A percentile compares a stretch with the other conserved stretches of the same genome.
These are phyloP conservation scores for Podospora australis DNA, from an alignment of 495 filamentous ascomycete species.

Conservation along the genomic window DNA sequence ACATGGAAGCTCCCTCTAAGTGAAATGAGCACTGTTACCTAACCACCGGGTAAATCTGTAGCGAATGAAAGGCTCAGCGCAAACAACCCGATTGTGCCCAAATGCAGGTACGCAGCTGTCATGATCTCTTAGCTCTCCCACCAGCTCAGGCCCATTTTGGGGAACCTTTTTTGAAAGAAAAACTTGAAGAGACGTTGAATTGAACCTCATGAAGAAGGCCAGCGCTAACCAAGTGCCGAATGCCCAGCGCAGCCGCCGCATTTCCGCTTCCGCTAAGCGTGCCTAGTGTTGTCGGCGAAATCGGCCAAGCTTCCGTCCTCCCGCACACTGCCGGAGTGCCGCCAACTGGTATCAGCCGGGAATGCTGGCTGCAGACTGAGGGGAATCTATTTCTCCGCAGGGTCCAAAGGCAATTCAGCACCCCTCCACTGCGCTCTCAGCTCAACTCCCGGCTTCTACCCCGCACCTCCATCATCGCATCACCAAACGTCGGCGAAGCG, in stretches of 20 bases:
- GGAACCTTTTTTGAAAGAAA: too few relatives aligned
- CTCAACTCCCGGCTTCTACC: conserved; percentile 1
- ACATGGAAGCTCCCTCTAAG: too few relatives aligned
- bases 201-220: too few relatives aligned
- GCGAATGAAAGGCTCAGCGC: too few relatives aligned
- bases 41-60: too few relatives aligned
- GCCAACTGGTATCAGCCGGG: conserved; percentile 5
- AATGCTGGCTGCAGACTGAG: background rate
- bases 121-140: too few relatives aligned
- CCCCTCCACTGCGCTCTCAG: background rate
- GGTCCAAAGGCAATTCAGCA: too few relatives aligned
- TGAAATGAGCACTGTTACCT: too few relatives aligned
- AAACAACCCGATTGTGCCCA: background rate
- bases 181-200: too few relatives aligned
- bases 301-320: background rate
- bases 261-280: too few relatives aligned
- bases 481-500: too few relatives aligned
- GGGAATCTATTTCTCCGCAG: conserved; percentile 12
- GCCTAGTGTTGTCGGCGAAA: conserved; percentile 1
- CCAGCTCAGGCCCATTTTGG: too few relatives aligned
- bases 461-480: conserved; percentile 1
- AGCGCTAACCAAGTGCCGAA: background rate
- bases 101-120: background rate
- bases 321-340: background rate
- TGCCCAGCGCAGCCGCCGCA: background rate